Base-by-base conservation (phyloP, 208 protist species). In the Naegleria lovaniensis region DNA sequence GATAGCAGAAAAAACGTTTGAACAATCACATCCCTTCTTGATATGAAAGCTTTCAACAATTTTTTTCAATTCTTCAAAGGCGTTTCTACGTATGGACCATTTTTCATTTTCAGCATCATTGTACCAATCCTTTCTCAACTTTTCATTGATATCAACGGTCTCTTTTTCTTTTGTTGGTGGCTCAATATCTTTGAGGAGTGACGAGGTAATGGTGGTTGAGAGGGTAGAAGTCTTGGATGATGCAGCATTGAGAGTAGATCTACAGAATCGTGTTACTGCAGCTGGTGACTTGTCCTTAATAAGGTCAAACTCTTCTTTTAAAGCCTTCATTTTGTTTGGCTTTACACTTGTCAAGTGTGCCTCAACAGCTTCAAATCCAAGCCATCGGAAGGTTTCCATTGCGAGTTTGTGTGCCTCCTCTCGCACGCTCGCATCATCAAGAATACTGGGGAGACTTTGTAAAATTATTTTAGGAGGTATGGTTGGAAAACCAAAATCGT, bases 61-160 rank as follows among this genome's bases (percentile, higher is more conserved):
- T 36, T 39, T 5, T 15, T 40, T 25, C 2, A 90, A 36, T 19
- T 90, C 76, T 25, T 76, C 11, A 29, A 90, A 11, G 36, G 51
- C 41, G 5, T 90, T 15, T 19, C n/a, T 84, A 9, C 51, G 5
- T 40, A 55, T 39, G 7, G 40, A 19, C 88, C 88, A 90, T 38
- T 90, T 90, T 25, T 19, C n/a, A 29, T 33, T 59, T 22, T 16
- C 25, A 38, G 75, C n/a, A 29, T 58, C 76, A 51, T 11, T 29
- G 11, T 55, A 48, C 88, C 88, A 90, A 79, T 79, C 67, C 67
- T 79, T 79, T 36, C 29, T 79, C n/a, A 79, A 36, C n/a, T 79
- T 79, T 36, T 79, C 67, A 33, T 79, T 79, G n/a, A 79, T 25
- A 33, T 79, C 67, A 36, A 79, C 9, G 6, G 9, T 36, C 9